Percentiles rank a stretch among this genome's conserved stretches.
Conservation (phyloP, 768 basidiomycete genomes). For the Xerocomellus amylosporus region DNA sequence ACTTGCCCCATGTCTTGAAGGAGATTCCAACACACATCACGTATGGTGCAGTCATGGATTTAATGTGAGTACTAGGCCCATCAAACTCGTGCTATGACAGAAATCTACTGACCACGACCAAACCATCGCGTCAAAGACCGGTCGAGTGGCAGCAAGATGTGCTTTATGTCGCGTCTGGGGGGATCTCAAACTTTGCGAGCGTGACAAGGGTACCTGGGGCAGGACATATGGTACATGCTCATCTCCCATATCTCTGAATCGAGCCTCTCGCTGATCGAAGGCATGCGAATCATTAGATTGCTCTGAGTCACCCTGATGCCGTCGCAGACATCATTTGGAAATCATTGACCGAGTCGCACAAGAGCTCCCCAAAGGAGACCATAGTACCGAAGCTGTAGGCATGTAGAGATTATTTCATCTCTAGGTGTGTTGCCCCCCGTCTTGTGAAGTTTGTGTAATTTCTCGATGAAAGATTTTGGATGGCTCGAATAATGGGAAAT, state of each 20-base stretch:
- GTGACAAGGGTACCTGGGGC: background rate
- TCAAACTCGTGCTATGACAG: background rate
- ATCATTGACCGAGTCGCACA: background rate
- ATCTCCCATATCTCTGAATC: too few species aligned
- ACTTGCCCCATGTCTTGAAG: background rate
- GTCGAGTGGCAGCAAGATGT: background rate
- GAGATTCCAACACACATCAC: conserved; percentile 1
- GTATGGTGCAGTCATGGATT: background rate
- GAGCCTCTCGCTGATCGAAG: too few species aligned
- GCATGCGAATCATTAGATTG: background rate
- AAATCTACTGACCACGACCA: background rate
- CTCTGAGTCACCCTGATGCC: background rate
- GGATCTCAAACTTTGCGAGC: conserved; percentile 1
- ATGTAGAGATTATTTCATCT: too few species aligned
- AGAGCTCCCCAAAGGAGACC: too few species aligned
- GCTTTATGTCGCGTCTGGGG: background rate
- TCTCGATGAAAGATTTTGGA: too few species aligned
- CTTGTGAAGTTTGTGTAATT: too few species aligned
- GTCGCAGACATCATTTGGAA: conserved; percentile 4
- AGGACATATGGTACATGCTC: conserved; percentile 1
- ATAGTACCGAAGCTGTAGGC: too few species aligned
- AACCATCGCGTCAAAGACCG: too few species aligned
- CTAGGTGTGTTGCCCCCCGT: too few species aligned
- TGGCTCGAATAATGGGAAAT: too few species aligned
- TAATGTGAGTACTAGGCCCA: background rate